Base-by-base conservation (phyloP, 805 yeast genomes). In the Yarrowia porcina region DNA sequence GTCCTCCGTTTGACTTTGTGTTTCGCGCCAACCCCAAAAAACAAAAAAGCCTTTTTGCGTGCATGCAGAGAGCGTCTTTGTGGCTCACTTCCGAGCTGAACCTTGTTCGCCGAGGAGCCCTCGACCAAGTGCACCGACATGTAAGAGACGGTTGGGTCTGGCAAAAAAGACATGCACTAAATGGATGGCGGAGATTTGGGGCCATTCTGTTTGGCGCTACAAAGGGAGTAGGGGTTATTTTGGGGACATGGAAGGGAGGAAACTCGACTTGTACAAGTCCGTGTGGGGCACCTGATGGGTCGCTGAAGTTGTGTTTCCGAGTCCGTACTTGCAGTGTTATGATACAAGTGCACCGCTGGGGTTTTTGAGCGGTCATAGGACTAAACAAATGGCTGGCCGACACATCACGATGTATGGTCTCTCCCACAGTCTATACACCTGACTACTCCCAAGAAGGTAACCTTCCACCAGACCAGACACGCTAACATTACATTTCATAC, bases 401-500 rank as follows among this genome's bases (percentile, higher is more conserved):
- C n/a, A n/a, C n/a, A n/a, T n/a, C n/a, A n/a, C n/a, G n/a, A n/a
- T n/a, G n/a, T n/a, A n/a, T n/a, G n/a, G n/a, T n/a, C n/a, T n/a
- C n/a, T n/a, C n/a, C n/a, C n/a, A n/a, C n/a, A n/a, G n/a, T n/a
- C n/a, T 33, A n/a, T n/a, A 20, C 30, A 23, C 30, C 47, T 41
- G 44, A 41, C 47, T 38, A 4, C n/a, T 44, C 50, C 50, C 50
- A 44, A 44, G 23, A 28, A 6, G 33, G 50, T 17, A 44, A 27
- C 33, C 50, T 44, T 27, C n/a, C 50, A 12, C 36, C 36, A 4
- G 8, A 5, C 28, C 28, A 35, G 17, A 35, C 39, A 45, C 52
- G 25, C 35, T 45, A 30, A 45, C 33, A 17, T 45, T 45, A 45
- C 52, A 45, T 45, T 45, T 45, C 52, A 45, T 45, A 45, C 52